Percentiles rank a stretch among this genome's conserved stretches.
phyloP scores from a whole-genome alignment of 257 asterid species.

The Solanum tacnaense region DNA sequence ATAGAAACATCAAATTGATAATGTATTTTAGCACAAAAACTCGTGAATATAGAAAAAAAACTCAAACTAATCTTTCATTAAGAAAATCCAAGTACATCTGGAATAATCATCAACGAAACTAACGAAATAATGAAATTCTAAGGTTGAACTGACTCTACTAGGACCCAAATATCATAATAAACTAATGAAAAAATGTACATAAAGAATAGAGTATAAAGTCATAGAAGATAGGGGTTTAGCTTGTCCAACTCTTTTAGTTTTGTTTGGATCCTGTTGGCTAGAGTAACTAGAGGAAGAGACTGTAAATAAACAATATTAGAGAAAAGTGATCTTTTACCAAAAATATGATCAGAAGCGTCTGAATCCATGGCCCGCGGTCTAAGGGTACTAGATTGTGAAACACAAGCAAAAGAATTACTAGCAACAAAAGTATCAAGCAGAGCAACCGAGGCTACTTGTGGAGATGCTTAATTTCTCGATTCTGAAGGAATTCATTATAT shows the following conservation, averaged over 20 bases:
- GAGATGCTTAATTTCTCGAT: neutral
- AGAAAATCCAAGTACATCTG: neutral
- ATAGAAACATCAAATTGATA: neutral
- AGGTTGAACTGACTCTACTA: neutral
- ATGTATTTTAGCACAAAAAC: neutral
- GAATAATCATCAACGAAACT: neutral
- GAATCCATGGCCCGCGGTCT: neutral
- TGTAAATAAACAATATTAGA: neutral
- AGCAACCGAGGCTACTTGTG: neutral
- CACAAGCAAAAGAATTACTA: neutral
- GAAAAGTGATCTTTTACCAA: neutral
- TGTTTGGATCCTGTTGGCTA: neutral
- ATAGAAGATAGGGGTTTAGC: neutral
- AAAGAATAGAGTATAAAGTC: neutral
- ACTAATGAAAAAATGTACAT: neutral
- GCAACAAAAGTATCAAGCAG: neutral
- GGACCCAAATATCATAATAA: neutral
- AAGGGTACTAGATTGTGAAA: neutral
- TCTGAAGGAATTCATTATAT: neutral
- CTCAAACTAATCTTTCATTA: neutral
- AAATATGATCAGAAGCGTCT: neutral
- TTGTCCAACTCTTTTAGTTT: neutral
- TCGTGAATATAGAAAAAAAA: neutral
- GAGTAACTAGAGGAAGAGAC: neutral
- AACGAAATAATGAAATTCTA: too few relatives aligned